A percentile compares a stretch with the other conserved stretches of the same genome.
Evolutionary conservation across 2,329 filamentous ascomycete genomes (phyloP).

Genomic region (Aaosphaeria pasadenensis): DNA sequence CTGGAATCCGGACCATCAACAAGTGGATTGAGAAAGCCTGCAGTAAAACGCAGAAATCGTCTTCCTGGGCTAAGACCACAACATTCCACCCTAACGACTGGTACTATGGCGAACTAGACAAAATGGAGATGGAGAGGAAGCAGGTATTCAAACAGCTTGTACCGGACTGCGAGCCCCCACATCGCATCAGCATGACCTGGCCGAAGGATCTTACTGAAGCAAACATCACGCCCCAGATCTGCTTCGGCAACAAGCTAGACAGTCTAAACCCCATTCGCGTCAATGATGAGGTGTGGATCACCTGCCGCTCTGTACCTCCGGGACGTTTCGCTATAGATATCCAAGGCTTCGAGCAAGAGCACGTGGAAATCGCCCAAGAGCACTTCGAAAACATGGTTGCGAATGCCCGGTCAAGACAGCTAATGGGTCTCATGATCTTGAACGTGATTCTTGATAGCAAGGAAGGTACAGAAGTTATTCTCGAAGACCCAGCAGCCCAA

Average conservation of each 20-base stretch:
- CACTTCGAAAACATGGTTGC: constrained; percentile 19
- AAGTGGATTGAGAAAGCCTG: constrained; percentile 23
- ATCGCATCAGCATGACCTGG: constrained; percentile 14
- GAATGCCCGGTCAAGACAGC: constrained; percentile 11
- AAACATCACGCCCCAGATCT: constrained; percentile 15
- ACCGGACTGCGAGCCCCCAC: constrained; percentile 8
- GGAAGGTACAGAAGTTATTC: constrained; percentile 15
- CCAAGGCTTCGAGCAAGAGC: constrained; percentile 7
- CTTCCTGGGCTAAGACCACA: constrained; percentile 24
- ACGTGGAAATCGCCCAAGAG: constrained; percentile 17
- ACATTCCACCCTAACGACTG: constrained; percentile 22
- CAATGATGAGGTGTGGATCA: constrained; percentile 26
- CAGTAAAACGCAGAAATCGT: constrained; percentile 16
- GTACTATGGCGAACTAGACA: constrained; percentile 17
- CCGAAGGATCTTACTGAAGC: constrained; percentile 13
- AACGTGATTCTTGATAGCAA: constrained; percentile 24
- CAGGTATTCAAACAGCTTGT: constrained; percentile 16
- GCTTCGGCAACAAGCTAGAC: constrained; percentile 26
- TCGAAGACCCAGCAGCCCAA: not conserved
- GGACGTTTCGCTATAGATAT: constrained; percentile 15
- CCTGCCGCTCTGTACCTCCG: not conserved
- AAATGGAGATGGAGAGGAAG: constrained; percentile 13
- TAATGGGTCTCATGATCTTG: constrained; percentile 6
- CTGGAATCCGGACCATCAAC: constrained; percentile 17
- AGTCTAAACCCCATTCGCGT: constrained; percentile 24